Evolutionary conservation across 345 rosid species (phyloP), one percentile per base, ranked within the genome.

Genomic region (Gossypium longicalyx): DNA sequence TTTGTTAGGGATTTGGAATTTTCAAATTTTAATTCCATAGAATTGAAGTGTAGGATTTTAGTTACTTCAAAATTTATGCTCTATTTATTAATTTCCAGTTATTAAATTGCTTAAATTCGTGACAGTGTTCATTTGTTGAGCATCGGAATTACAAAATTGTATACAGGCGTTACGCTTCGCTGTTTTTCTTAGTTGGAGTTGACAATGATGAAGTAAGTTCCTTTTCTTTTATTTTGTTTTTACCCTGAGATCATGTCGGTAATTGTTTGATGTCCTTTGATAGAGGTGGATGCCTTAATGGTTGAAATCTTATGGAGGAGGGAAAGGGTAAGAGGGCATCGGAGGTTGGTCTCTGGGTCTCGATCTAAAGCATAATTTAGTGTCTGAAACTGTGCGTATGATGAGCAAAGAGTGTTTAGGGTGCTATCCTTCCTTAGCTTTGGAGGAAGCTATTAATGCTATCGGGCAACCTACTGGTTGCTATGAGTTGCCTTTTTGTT

Each of bases 91-190:
- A 19, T 66, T 44, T 44, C 52, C 4, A 44, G 1, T 47, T 22
- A 12, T 23, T 58, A 22, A 58, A 23, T 58, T 58, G 34, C 29
- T 58, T 58, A 58, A 58, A 58, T 22, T 58, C 41, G 34, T 23
- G 22, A 63, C 90, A 92, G 99, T 95, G 98, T 83, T 95, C 99
- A 2, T 95, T 93, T 75, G 99, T 93, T 11, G 99, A 91, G 89
- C 99, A 95, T 85, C 97, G 99, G 71, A 95, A 90, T 82, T 90
- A 93, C 92, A 95, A 95, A 83, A 91, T 93, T 52, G 97, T 95
- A 17, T 93, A 95, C 79, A 83, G 97, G 76, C 93, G 97, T 48
- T 95, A 95, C 45, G 99, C 99, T 5, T 95, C 99, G 15, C 87
- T 96, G 27, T 96, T 96, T 80, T 93, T 96, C 89, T 79, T 96